Conservation (phyloP, 1,284 basidiomycete genomes). For the Ustilago loliicola region DNA sequence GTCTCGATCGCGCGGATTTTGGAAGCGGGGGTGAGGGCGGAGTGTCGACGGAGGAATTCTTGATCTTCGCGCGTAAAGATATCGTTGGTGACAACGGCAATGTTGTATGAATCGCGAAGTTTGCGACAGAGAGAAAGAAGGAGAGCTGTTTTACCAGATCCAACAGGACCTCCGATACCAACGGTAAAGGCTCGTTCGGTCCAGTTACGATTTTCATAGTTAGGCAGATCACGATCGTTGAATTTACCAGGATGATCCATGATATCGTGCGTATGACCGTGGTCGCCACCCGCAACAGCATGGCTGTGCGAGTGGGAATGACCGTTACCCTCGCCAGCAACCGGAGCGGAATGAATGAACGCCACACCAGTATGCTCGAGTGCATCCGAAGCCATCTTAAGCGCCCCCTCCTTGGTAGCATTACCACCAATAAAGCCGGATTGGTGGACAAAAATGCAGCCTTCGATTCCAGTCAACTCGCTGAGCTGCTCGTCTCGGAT, state of each 20-base stretch:
- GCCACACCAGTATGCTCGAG: conserved; percentile 57
- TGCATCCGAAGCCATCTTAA: conserved; percentile 83
- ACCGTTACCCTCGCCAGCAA: conserved; percentile 13
- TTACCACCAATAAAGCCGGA: conserved; percentile 96
- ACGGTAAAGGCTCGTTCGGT: conserved; percentile 94
- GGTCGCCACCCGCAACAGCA: conserved; percentile 35
- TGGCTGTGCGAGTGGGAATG: conserved; percentile 51
- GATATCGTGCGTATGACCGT: conserved; percentile 67
- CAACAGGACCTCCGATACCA: conserved; percentile 94
- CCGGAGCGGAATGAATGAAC: conserved; percentile 32
- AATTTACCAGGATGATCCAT: conserved; percentile 80
- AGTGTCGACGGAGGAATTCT: conserved; percentile 93
- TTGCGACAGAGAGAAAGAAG: conserved; percentile 90
- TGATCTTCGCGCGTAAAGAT: conserved; percentile 85
- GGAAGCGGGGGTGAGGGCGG: conserved; percentile 81
- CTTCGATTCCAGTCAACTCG: conserved; percentile 80
- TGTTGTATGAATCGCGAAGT: conserved; percentile 86
- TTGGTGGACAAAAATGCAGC: conserved; percentile 92
- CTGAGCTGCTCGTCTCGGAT: conserved; percentile 86
- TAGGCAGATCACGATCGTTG: conserved; percentile 89
- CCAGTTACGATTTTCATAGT: conserved; percentile 87
- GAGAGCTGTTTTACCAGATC: conserved; percentile 96
- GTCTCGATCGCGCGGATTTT: conserved; percentile 98
- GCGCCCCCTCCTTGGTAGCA: conserved; percentile 86
- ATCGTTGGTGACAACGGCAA: conserved; percentile 76